Evolutionary conservation across 1,284 basidiomycete species (phyloP), one percentile per base, ranked within the genome.

Genomic region (Pholiota adiposa): DNA sequence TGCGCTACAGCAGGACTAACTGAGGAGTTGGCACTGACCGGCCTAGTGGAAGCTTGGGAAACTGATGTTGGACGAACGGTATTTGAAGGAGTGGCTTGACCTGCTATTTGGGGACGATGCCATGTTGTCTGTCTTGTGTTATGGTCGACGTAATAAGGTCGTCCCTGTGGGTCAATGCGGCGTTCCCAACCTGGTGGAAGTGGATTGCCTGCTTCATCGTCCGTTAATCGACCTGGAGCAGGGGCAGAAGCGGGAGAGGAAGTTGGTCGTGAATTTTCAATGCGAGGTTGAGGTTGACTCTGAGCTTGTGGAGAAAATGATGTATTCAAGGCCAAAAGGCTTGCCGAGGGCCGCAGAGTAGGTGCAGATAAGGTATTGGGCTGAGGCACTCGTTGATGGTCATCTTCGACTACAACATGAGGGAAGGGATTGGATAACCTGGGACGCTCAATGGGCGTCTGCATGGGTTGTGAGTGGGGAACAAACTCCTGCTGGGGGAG

Each of bases 61-160:
- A 60, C 51, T 60, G 62, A 62, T 34, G 36, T 54, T 41, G 61
- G 65, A 50, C 60, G 63, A 60, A 23, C 62, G 33, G 69, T 61
- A 11, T 68, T 58, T 14, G 68, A 56, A 16, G 65, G 59, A 2
- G 66, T 54, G 21, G 65, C 49, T 51, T 68, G 70, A 18, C 54
- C 61, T 55, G 69, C 63, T n/a, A 66, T 59, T 60, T 64, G 68
- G n/a, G 86, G 92, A 62, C 91, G 83, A 70, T 89, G 90, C 97
- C 97, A 99, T 6, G 95, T 96, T n/a, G 97, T 98, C 34, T 90
- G 88, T 56, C 96, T 88, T 4, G 91, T 91, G 75, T 92, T 96
- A 76, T 99, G 96, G 71, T 97, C 94, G 56, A 96, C 93, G 72
- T 87, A 92, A 78, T 98, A 99, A 18, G 91, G 87, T 51, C 97